Conservation (phyloP, 2,329 filamentous ascomycete species). For the Neopestalotiopsis sp. region DNA sequence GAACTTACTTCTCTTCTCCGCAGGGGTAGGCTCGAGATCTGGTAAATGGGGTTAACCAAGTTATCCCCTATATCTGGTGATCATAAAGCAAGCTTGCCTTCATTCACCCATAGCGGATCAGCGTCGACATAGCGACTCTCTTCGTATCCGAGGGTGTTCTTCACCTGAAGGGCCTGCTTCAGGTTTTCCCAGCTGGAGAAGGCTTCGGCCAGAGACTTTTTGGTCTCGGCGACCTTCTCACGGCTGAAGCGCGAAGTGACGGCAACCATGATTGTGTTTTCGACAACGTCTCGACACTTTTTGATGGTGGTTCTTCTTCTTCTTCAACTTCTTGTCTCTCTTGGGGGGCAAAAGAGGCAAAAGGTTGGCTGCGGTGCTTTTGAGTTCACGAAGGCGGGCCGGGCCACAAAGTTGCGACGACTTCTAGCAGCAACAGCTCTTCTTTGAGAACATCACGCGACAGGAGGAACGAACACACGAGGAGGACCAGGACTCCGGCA, state of each 20-base stretch:
- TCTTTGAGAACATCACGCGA: background rate
- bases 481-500: background rate
- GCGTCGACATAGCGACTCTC: slow-evolving; percentile 11
- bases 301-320: background rate
- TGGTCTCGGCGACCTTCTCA: background rate
- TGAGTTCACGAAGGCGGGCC: background rate
- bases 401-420: background rate
- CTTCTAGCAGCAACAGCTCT: background rate
- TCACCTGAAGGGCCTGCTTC: slow-evolving; percentile 16
- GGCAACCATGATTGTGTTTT: slow-evolving; percentile 1
- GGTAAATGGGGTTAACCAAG: background rate
- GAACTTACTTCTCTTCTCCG: slow-evolving; percentile 15
- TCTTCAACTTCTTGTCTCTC: too few relatives aligned
- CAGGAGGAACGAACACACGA: background rate
- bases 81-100: slow-evolving; percentile 6
- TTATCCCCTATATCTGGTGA: background rate
- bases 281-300: background rate
- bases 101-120: slow-evolving; percentile 13
- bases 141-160: slow-evolving; percentile 6
- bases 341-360: too few relatives aligned
- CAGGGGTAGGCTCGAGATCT: slow-evolving; percentile 15
- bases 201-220: background rate
- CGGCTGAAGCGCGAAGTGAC: slow-evolving; percentile 5
- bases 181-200: slow-evolving; percentile 14
- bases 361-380: background rate